Evolutionary conservation across 1,284 basidiomycete species (phyloP).

Genomic region (Xerocomus cyaneibrunnescens): DNA sequence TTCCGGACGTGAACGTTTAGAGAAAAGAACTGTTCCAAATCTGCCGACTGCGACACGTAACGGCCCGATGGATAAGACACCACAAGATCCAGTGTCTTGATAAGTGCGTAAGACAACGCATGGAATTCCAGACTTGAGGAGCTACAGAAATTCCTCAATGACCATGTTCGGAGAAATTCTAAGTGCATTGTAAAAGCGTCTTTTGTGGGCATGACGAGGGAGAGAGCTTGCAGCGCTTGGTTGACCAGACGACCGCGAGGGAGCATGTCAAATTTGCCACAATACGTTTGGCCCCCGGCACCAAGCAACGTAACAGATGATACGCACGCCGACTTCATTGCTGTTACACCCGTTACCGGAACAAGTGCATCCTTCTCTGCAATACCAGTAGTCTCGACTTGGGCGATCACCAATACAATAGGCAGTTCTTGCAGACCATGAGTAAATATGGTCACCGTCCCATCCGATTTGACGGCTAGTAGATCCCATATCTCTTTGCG

Average conservation of each 20-base stretch:
- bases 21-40: conserved; percentile 32
- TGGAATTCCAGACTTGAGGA: conserved; percentile 54
- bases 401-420: conserved; percentile 29
- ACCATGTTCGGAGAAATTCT: conserved; percentile 59
- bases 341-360: conserved; percentile 36
- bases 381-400: conserved; percentile 18
- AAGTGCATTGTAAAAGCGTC: conserved; percentile 57
- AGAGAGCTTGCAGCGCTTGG: conserved; percentile 60
- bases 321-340: conserved; percentile 42
- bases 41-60: conserved; percentile 8
- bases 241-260: conserved; percentile 53
- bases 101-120: conserved; percentile 53
- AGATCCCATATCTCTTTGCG: conserved; percentile 66
- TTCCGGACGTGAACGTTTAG: conserved; percentile 45
- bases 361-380: conserved; percentile 13
- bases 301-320: conserved; percentile 49
- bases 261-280: conserved; percentile 49
- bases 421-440: conserved; percentile 57
- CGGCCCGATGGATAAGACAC: conserved; percentile 10
- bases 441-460: conserved; percentile 54
- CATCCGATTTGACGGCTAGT: conserved; percentile 57
- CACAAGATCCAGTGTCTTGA: conserved; percentile 48
- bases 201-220: conserved; percentile 56
- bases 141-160: conserved; percentile 40
- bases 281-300: conserved; percentile 46